A percentile compares a stretch with the other conserved stretches of the same genome.
Conservation (phyloP, 2,329 filamentous ascomycete genomes). For the Dryadomyces quercus-mongolicae region DNA sequence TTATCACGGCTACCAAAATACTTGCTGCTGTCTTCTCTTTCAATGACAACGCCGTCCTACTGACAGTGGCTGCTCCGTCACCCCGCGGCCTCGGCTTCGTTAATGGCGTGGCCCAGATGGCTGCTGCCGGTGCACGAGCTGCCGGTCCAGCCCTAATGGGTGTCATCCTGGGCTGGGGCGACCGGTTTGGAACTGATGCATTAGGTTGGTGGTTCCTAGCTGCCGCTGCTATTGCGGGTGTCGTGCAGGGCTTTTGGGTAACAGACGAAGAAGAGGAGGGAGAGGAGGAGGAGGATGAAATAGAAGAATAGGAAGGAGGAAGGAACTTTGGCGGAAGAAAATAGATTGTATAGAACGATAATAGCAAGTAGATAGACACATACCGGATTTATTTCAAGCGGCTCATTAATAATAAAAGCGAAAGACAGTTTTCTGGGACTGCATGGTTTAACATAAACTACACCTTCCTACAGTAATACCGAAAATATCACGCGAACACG, state of each 20-base stretch:
- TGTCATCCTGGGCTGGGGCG: slow-evolving; percentile 4
- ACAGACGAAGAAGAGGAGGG: slow-evolving; percentile 4
- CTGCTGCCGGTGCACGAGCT: slow-evolving; percentile 3
- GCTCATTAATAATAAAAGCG: too few relatives aligned
- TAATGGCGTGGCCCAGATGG: slow-evolving; percentile 8
- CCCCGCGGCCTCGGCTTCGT: slow-evolving; percentile 6
- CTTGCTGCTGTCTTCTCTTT: slow-evolving; percentile 7
- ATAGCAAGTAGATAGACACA: too few relatives aligned
- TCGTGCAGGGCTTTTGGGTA: slow-evolving; percentile 6
- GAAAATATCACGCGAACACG: too few relatives aligned
- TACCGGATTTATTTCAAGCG: too few relatives aligned
- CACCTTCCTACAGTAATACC: too few relatives aligned
- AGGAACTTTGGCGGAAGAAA: too few relatives aligned
- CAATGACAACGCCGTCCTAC: slow-evolving; percentile 7
- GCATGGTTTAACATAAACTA: too few relatives aligned
- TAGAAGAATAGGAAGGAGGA: not conserved
- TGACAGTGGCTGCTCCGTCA: slow-evolving; percentile 6
- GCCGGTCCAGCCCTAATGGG: slow-evolving; percentile 7
- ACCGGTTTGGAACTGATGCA: not conserved
- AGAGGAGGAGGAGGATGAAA: slow-evolving; percentile 1
- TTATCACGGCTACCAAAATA: not conserved
- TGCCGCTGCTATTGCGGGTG: not conserved
- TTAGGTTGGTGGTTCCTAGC: slow-evolving; percentile 9
- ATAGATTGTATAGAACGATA: too few relatives aligned
- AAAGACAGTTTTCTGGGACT: too few relatives aligned